Conservation (phyloP, 2,329 filamentous ascomycete genomes). For the Colletotrichum tofieldiae region DNA sequence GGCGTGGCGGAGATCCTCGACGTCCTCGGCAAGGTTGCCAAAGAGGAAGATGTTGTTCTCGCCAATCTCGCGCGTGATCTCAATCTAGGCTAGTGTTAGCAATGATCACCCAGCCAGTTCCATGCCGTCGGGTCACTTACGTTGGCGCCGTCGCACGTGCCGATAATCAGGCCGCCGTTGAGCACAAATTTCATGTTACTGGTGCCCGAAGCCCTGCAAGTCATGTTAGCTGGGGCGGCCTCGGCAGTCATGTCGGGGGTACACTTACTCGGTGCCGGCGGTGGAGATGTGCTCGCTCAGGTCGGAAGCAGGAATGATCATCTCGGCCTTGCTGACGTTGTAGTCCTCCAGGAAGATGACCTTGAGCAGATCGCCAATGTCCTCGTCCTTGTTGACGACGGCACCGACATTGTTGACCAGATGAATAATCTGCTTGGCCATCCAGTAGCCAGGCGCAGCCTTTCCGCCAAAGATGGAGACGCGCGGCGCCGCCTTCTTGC, state of each 20-base stretch:
- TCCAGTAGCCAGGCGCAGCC: conserved; percentile 98
- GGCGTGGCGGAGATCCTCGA: conserved; percentile 92
- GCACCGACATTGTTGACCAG: conserved; percentile 92
- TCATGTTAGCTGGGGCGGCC: conserved; percentile 35
- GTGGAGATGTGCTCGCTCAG: conserved; percentile 99
- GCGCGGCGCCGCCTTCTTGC: conserved; percentile 87
- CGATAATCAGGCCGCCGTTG: conserved; percentile 97
- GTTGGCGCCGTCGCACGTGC: conserved; percentile 97
- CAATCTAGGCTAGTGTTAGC: conserved; percentile 71
- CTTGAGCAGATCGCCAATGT: conserved; percentile 95
- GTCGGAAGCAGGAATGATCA: conserved; percentile 94
- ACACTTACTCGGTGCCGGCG: conserved; percentile 86
- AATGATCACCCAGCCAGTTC: conserved; percentile 34
- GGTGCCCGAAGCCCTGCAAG: conserved; percentile 78
- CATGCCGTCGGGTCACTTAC: conserved; percentile 67
- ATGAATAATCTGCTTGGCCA: conserved; percentile 99
- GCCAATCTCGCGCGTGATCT: conserved; percentile 97
- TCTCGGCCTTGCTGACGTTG: conserved; percentile 99
- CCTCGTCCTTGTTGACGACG: conserved; percentile 92
- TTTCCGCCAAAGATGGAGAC: conserved; percentile 99
- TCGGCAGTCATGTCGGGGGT: conserved; percentile 3
- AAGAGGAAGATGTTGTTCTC: conserved; percentile 99
- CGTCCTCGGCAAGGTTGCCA: conserved; percentile 94
- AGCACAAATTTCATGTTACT: conserved; percentile 99
- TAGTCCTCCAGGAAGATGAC: conserved; percentile 98